Conservation (phyloP, 2,329 filamentous ascomycete genomes). For the Colletotrichum chlorophyti region DNA sequence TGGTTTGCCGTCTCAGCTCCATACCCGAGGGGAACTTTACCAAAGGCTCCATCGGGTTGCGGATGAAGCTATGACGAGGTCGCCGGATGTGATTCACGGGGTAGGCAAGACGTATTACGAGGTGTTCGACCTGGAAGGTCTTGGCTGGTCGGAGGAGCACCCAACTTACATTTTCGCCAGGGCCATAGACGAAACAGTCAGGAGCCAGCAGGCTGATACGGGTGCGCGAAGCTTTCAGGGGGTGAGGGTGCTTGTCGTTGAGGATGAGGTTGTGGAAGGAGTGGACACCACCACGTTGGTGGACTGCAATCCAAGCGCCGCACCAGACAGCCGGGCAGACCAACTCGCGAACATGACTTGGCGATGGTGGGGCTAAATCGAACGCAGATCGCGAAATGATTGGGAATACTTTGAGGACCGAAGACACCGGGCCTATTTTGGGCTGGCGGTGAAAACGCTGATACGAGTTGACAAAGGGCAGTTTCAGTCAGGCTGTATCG, state of each 20-base stretch:
- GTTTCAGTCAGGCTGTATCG: not conserved
- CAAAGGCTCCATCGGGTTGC: slow-evolving; percentile 30
- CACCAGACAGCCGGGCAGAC: not conserved
- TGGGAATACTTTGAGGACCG: not conserved
- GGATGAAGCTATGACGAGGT: slow-evolving; percentile 27
- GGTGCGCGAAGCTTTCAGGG: slow-evolving; percentile 33
- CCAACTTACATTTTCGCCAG: slow-evolving; percentile 39
- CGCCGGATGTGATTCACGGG: slow-evolving; percentile 38
- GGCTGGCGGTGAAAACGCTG: not conserved
- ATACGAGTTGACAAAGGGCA: not conserved
- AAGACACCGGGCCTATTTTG: not conserved
- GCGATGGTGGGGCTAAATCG: not conserved
- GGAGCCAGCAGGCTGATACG: slow-evolving; percentile 35
- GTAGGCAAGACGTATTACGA: slow-evolving; percentile 40
- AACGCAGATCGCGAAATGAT: not conserved
- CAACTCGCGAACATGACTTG: not conserved
- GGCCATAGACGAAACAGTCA: slow-evolving; percentile 37
- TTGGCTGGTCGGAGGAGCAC: slow-evolving; percentile 40
- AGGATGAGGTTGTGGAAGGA: slow-evolving; percentile 31
- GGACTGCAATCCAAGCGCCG: slow-evolving; percentile 8
- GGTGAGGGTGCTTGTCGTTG: slow-evolving; percentile 35
- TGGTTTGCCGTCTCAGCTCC: slow-evolving; percentile 29
- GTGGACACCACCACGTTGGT: slow-evolving; percentile 18
- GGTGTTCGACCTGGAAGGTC: slow-evolving; percentile 37
- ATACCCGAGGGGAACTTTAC: slow-evolving; percentile 32